phyloP scores from a whole-genome alignment of 108 stramenopile genomes.

The Tribonema minus region DNA sequence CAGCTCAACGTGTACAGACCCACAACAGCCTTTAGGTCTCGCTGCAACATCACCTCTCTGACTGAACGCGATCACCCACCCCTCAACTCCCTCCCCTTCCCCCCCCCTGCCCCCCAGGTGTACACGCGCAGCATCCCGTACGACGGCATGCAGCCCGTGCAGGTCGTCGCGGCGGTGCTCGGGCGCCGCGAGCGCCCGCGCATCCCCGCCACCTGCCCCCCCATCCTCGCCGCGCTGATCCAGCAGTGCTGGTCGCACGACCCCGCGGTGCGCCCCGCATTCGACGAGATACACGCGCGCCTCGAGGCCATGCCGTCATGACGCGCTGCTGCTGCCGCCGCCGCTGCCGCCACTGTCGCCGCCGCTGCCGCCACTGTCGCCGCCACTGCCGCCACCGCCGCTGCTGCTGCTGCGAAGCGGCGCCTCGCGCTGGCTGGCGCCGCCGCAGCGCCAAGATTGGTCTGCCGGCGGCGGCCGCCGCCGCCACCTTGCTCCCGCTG shows the following conservation, averaged over 20 bases:
- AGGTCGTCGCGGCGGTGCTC: constrained; percentile 48
- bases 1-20: no score
- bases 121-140: constrained; percentile 52
- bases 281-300: constrained; percentile 16
- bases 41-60: no score
- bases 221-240: constrained; percentile 8
- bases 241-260: constrained; percentile 39
- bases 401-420: no score
- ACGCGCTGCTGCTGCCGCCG: background rate
- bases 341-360: background rate
- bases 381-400: background rate
- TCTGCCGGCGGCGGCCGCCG: no score
- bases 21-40: no score
- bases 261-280: constrained; percentile 23
- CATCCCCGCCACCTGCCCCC: constrained; percentile 23
- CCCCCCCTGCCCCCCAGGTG: no score
- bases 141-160: constrained; percentile 58
- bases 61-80: no score
- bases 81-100: no score
- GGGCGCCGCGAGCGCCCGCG: constrained; percentile 27
- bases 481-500: no score
- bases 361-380: background rate
- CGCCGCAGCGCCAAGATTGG: no score
- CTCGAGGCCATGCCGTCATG: background rate
- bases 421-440: no score